A percentile compares a stretch with the other conserved stretches of the same genome.
These are phyloP conservation scores for Diaporthe ampelina DNA, from an alignment of 2,329 filamentous ascomycete species.

Conservation along the genomic window DNA sequence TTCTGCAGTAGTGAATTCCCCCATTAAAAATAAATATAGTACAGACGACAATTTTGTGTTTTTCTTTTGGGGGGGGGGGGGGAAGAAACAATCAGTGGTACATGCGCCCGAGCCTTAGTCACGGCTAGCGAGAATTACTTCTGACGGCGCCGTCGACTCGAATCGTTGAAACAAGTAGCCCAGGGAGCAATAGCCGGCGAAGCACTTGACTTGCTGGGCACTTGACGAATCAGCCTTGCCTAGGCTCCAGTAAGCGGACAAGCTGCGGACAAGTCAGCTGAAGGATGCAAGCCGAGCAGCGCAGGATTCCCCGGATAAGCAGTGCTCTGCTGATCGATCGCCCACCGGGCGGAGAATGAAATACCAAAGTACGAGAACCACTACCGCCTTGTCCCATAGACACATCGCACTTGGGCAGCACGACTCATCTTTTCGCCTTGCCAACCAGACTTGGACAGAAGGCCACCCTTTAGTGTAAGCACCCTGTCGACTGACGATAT, in stretches of 20 bases:
- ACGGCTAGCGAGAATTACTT: no score
- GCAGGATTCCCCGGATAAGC: background rate
- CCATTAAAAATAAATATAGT: no score
- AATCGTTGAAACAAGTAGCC: no score
- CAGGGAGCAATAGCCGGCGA: no score
- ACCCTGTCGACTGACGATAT: background rate
- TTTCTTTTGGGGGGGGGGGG: no score
- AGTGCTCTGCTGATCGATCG: background rate
- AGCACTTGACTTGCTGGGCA: no score
- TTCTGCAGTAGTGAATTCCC: no score
- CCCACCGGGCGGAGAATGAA: background rate
- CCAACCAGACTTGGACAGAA: background rate
- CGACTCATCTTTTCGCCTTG: background rate
- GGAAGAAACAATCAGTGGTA: no score
- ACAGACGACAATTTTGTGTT: no score
- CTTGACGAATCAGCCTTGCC: background rate
- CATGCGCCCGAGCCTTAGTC: no score
- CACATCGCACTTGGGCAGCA: background rate
- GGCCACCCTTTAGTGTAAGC: no score
- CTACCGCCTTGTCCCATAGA: background rate
- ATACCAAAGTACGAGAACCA: background rate
- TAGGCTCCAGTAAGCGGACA: background rate
- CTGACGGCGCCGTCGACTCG: no score
- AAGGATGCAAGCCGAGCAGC: background rate
- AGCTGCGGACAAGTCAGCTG: background rate